Conservation (phyloP, 805 yeast genomes). For the Cyberlindnera xylosilytica region DNA sequence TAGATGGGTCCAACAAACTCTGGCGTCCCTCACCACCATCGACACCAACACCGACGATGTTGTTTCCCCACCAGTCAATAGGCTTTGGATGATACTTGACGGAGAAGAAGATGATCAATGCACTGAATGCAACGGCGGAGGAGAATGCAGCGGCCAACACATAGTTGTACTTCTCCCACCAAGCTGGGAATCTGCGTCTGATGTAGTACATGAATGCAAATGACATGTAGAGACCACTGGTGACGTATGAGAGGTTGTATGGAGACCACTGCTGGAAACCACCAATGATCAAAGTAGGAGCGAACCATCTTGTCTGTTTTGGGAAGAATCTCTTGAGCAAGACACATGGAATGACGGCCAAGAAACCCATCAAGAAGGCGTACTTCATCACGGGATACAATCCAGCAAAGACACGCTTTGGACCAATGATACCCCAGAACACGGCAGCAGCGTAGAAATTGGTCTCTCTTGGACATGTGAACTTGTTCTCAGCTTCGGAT, state of each 20-base stretch:
- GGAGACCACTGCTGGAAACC: slow-evolving; percentile 45
- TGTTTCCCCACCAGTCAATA: slow-evolving; percentile 66
- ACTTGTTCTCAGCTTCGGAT: slow-evolving; percentile 34
- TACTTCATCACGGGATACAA: slow-evolving; percentile 59
- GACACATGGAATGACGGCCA: slow-evolving; percentile 32
- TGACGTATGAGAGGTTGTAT: slow-evolving; percentile 40
- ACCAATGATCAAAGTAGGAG: slow-evolving; percentile 51
- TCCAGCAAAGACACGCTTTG: slow-evolving; percentile 49
- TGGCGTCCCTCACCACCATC: slow-evolving; percentile 19
- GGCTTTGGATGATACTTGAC: slow-evolving; percentile 39
- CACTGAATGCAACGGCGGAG: slow-evolving; percentile 58
- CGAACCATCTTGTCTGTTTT: slow-evolving; percentile 32
- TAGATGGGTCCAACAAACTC: slow-evolving; percentile 4
- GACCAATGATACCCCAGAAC: slow-evolving; percentile 55
- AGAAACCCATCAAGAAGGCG: slow-evolving; percentile 56
- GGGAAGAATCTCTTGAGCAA: slow-evolving; percentile 27
- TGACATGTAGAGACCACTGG: slow-evolving; percentile 27
- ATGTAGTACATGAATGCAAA: slow-evolving; percentile 45
- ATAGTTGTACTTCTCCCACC: slow-evolving; percentile 49
- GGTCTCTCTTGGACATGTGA: slow-evolving; percentile 33
- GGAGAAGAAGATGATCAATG: slow-evolving; percentile 49
- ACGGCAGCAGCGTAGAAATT: slow-evolving; percentile 38
- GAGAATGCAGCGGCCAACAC: slow-evolving; percentile 53
- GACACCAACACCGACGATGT: slow-evolving; percentile 14
- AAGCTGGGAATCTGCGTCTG: slow-evolving; percentile 39